A percentile compares a stretch with the other conserved stretches of the same genome.
Evolutionary conservation across 116 monocot species (phyloP).

Genomic region (Thalassia testudinum): DNA sequence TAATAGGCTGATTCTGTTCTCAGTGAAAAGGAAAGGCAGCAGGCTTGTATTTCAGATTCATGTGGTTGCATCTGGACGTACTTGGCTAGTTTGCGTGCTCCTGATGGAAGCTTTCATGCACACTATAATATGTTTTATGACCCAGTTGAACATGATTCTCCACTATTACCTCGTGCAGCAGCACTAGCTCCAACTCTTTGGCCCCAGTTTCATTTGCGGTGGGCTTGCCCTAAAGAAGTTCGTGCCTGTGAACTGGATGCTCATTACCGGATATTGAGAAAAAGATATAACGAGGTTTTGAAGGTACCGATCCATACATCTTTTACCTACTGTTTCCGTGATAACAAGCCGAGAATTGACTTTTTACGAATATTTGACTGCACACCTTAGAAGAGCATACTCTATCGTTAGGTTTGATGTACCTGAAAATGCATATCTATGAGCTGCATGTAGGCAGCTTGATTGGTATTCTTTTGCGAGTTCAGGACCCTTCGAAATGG

Average conservation of each 20-base stretch:
- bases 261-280: conserved; percentile 39
- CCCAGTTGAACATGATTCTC: conserved; percentile 25
- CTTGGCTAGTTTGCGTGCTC: conserved; percentile 33
- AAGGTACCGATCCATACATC: conserved; percentile 30
- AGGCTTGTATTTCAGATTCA: conserved; percentile 29
- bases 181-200: conserved; percentile 90
- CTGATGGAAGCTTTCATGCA: conserved; percentile 45
- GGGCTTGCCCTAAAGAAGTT: conserved; percentile 87
- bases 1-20: background rate
- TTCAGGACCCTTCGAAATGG: too few species aligned
- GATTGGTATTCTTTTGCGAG: background rate
- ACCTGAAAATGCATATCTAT: background rate
- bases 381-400: too few species aligned
- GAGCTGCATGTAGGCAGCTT: background rate
- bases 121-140: conserved; percentile 82
- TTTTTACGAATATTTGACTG: too few species aligned
- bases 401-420: too few species aligned
- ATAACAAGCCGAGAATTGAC: too few species aligned
- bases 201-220: conserved; percentile 96
- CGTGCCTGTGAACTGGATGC: conserved; percentile 57
- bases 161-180: conserved; percentile 83
- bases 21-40: conserved; percentile 92
- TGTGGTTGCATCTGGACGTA: conserved; percentile 89
- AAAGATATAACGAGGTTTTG: conserved; percentile 29
- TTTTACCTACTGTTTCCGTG: too few species aligned